phyloP scores from a whole-genome alignment of 306 rosid species.

The Dryas alaskensis region DNA sequence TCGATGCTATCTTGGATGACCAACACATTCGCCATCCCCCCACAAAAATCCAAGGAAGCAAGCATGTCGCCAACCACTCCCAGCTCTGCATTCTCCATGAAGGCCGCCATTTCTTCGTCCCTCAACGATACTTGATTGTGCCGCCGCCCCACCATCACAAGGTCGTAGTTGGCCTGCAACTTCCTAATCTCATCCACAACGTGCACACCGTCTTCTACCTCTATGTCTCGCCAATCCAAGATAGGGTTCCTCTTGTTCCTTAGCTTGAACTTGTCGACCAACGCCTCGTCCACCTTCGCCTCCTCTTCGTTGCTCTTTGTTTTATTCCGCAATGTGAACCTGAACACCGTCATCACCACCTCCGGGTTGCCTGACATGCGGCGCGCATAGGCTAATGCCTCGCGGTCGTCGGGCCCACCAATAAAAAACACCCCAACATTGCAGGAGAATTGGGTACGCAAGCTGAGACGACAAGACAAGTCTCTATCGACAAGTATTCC shows the following conservation, averaged over 20 bases:
- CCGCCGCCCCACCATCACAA: slow-evolving; percentile 47
- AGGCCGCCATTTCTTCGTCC: slow-evolving; percentile 41
- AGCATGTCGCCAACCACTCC: slow-evolving; percentile 55
- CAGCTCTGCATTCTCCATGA: slow-evolving; percentile 46
- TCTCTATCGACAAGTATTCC: slow-evolving; percentile 65
- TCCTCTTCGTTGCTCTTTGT: slow-evolving; percentile 6
- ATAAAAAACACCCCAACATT: slow-evolving; percentile 56
- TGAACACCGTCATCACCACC: neutral
- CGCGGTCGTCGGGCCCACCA: slow-evolving; percentile 75
- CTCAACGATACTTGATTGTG: neutral
- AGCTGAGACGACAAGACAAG: slow-evolving; percentile 28
- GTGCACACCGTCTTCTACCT: slow-evolving; percentile 33
- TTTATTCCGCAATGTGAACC: neutral
- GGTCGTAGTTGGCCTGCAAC: slow-evolving; percentile 26
- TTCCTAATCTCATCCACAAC: slow-evolving; percentile 23
- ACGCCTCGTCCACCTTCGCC: slow-evolving; percentile 30
- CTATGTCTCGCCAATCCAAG: slow-evolving; percentile 24
- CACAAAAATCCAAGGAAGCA: slow-evolving; percentile 42
- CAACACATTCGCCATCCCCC: slow-evolving; percentile 32
- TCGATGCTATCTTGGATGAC: slow-evolving; percentile 34
- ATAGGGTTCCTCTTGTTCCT: slow-evolving; percentile 17
- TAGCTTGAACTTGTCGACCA: slow-evolving; percentile 45
- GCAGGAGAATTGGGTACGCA: slow-evolving; percentile 13
- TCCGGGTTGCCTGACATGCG: slow-evolving; percentile 35
- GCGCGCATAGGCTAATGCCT: slow-evolving; percentile 54